A percentile compares a stretch with the other conserved stretches of the same genome.
Evolutionary conservation across 2,329 filamentous ascomycete genomes (phyloP).

Genomic region (Paraphaeosphaeria minitans): DNA sequence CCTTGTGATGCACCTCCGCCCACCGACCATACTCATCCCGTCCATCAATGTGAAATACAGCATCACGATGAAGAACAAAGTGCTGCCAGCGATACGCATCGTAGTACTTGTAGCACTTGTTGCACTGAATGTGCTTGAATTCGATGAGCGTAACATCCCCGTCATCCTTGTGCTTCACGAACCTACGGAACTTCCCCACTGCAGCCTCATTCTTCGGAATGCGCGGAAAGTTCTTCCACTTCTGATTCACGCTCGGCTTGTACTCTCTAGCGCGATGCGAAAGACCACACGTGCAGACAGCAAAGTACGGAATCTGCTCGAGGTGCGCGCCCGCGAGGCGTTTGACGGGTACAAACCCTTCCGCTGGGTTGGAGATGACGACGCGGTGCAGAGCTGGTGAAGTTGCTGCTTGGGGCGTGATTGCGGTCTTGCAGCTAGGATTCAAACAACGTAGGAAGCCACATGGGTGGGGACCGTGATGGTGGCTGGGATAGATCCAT

Average conservation of each 20-base stretch:
- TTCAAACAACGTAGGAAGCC: neutral
- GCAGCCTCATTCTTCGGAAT: neutral
- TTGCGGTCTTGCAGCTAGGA: neutral
- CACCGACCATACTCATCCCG: neutral
- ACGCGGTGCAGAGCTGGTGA: neutral
- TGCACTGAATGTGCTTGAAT: neutral
- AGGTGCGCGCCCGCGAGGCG: neutral
- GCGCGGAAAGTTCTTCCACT: constrained; percentile 1
- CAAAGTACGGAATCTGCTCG: constrained; percentile 5
- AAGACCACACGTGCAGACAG: constrained; percentile 1
- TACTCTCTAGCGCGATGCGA: constrained; percentile 1
- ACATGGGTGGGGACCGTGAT: neutral
- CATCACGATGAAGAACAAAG: neutral
- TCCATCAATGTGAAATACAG: neutral
- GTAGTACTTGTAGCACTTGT: neutral
- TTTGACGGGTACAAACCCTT: neutral
- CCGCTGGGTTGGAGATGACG: neutral
- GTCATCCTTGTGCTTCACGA: neutral
- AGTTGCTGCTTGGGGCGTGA: neutral
- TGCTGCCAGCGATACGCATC: constrained; percentile 1
- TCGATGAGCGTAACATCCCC: neutral
- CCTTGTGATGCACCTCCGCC: neutral
- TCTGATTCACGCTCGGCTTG: neutral
- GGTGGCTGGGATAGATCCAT: neutral
- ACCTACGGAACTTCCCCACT: neutral